These are phyloP conservation scores for Corylus avellana DNA, from an alignment of 306 rosid species.

Conservation along the genomic window DNA sequence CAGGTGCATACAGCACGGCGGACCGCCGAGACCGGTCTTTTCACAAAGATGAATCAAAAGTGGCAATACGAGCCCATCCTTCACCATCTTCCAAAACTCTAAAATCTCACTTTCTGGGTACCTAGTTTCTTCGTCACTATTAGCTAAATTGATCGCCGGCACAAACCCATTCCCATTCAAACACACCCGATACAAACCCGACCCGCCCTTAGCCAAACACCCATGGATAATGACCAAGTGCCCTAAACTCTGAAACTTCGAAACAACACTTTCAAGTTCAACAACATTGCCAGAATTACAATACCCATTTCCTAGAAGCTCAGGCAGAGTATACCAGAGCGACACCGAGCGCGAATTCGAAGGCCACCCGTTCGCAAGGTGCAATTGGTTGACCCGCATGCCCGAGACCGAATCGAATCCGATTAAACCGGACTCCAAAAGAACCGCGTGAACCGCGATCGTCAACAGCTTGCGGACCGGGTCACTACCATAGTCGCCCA, in stretches of 20 bases:
- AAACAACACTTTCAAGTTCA: slow-evolving; percentile 28
- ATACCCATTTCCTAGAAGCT: slow-evolving; percentile 33
- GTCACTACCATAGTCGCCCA: slow-evolving; percentile 36
- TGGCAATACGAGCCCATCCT: slow-evolving; percentile 75
- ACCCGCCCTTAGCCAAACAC: slow-evolving; percentile 44
- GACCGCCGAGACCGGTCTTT: slow-evolving; percentile 56
- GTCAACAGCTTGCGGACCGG: slow-evolving; percentile 42
- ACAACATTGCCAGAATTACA: slow-evolving; percentile 3
- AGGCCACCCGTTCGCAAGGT: slow-evolving; percentile 42
- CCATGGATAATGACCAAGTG: slow-evolving; percentile 62
- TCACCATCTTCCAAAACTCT: slow-evolving; percentile 75
- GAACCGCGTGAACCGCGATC: slow-evolving; percentile 58
- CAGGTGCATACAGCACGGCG: slow-evolving; percentile 68
- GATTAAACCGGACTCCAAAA: slow-evolving; percentile 77
- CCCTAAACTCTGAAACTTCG: slow-evolving; percentile 58
- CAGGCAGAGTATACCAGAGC: slow-evolving; percentile 62
- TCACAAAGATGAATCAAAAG: slow-evolving; percentile 74
- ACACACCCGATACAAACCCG: slow-evolving; percentile 39
- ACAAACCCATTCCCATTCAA: slow-evolving; percentile 52
- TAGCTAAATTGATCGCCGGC: slow-evolving; percentile 32
- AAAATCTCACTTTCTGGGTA: slow-evolving; percentile 35
- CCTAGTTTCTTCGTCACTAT: slow-evolving; percentile 10
- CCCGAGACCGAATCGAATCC: slow-evolving; percentile 42
- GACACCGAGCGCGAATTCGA: slow-evolving; percentile 41
- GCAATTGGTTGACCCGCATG: slow-evolving; percentile 24